Conservation (phyloP, 768 basidiomycete species). For the Daedaleopsis nitida region DNA sequence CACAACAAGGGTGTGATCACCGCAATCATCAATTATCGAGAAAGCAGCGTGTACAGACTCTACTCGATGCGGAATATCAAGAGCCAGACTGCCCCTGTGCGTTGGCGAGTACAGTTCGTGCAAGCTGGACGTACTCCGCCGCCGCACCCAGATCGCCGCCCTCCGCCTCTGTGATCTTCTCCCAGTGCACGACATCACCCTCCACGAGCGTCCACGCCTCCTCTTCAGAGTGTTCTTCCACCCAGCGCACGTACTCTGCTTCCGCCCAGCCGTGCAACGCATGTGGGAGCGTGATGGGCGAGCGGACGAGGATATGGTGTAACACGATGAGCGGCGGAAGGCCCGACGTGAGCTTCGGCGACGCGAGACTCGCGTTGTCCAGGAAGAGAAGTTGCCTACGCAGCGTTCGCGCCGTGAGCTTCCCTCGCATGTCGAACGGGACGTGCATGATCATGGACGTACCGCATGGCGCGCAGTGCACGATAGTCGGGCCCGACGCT, state of each 20-base stretch:
- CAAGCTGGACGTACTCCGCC: conserved; percentile 66
- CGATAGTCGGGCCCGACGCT: conserved; percentile 86
- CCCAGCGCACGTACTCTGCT: conserved; percentile 94
- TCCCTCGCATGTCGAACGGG: not conserved
- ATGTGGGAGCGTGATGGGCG: conserved; percentile 85
- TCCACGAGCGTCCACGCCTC: conserved; percentile 85
- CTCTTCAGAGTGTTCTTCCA: conserved; percentile 83
- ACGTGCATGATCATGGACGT: not conserved
- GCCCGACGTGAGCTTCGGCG: conserved; percentile 66
- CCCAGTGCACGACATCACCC: conserved; percentile 76
- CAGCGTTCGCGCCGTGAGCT: not conserved
- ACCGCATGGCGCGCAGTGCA: conserved; percentile 86
- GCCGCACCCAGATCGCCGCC: conserved; percentile 48
- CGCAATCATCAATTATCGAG: too few relatives aligned
- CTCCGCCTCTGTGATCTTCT: conserved; percentile 65
- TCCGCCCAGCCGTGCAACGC: conserved; percentile 92
- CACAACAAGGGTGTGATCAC: too few relatives aligned
- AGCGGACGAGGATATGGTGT: conserved; percentile 90
- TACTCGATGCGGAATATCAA: not conserved
- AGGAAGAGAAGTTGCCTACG: conserved; percentile 85
- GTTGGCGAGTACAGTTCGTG: conserved; percentile 63
- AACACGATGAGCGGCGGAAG: conserved; percentile 87
- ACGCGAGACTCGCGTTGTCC: conserved; percentile 70
- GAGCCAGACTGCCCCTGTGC: conserved; percentile 21
- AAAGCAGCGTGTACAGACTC: too few relatives aligned